These are phyloP conservation scores for Lentinula boryana DNA, from an alignment of 768 basidiomycete genomes.

Conservation along the genomic window DNA sequence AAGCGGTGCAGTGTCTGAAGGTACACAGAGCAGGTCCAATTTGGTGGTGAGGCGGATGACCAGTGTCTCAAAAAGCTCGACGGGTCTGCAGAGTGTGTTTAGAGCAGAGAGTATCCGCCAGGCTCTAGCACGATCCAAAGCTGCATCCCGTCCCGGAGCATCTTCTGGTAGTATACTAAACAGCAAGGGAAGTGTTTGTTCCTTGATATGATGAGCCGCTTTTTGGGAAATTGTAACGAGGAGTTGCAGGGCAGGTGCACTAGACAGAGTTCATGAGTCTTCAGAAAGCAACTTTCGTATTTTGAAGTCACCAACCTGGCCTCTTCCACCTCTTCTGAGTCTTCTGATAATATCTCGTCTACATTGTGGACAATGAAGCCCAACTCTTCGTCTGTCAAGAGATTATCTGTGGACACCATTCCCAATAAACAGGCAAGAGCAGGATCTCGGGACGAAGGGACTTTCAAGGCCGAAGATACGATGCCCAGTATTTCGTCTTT, in stretches of 20 bases:
- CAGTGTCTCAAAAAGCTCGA: slow-evolving; percentile 79
- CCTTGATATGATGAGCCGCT: slow-evolving; percentile 61
- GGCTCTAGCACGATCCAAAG: slow-evolving; percentile 51
- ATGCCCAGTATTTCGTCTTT: slow-evolving; percentile 75
- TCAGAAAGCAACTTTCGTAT: background rate
- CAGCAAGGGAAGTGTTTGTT: slow-evolving; percentile 75
- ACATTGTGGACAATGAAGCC: slow-evolving; percentile 74
- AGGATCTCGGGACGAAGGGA: slow-evolving; percentile 41
- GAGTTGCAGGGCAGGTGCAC: slow-evolving; percentile 54
- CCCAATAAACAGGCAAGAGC: slow-evolving; percentile 63
- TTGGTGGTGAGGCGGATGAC: slow-evolving; percentile 73
- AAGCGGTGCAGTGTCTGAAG: slow-evolving; percentile 12
- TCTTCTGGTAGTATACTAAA: slow-evolving; percentile 69
- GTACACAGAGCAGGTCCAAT: slow-evolving; percentile 61
- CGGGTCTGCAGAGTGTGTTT: slow-evolving; percentile 63
- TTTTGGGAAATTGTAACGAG: slow-evolving; percentile 54
- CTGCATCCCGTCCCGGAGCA: slow-evolving; percentile 50
- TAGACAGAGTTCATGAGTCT: slow-evolving; percentile 19
- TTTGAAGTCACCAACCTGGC: slow-evolving; percentile 33
- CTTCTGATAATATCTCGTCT: slow-evolving; percentile 58
- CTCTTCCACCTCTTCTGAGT: slow-evolving; percentile 47
- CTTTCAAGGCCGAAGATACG: slow-evolving; percentile 52
- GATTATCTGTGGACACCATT: slow-evolving; percentile 54
- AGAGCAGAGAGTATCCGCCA: slow-evolving; percentile 68
- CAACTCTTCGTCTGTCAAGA: slow-evolving; percentile 69